phyloP scores from a whole-genome alignment of 2,329 filamentous ascomycete genomes.

The Phialocephala subalpina region DNA sequence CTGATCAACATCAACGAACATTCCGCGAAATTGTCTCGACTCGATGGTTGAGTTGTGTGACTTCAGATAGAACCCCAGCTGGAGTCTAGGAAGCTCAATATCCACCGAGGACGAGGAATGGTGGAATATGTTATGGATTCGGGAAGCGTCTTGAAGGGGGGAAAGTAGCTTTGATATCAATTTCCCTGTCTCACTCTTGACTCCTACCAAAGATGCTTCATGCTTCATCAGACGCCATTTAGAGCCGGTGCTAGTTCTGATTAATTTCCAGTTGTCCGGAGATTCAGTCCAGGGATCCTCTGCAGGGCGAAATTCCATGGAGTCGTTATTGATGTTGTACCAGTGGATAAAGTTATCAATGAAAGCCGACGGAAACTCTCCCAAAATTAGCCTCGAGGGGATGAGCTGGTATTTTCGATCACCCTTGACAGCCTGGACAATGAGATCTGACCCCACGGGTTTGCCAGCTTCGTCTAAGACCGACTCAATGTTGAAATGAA shows the following conservation, averaged over 20 bases:
- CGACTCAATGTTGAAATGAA: constrained; percentile 20
- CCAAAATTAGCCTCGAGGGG: constrained; percentile 21
- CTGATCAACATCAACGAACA: constrained; percentile 56
- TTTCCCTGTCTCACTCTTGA: constrained; percentile 24
- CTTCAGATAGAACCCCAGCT: constrained; percentile 54
- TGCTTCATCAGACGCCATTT: constrained; percentile 13
- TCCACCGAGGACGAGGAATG: constrained; percentile 23
- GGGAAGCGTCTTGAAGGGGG: constrained; percentile 45
- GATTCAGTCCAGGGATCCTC: constrained; percentile 19
- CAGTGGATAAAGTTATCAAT: constrained; percentile 27
- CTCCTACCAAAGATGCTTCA: constrained; percentile 13
- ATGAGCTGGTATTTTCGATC: constrained; percentile 20
- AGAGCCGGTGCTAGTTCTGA: background rate
- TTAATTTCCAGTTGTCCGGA: constrained; percentile 20
- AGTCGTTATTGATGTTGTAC: constrained; percentile 13
- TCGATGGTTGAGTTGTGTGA: constrained; percentile 38
- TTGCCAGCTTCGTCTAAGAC: background rate
- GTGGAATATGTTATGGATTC: constrained; percentile 47
- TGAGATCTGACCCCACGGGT: background rate
- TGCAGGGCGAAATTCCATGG: constrained; percentile 17
- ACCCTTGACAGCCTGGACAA: constrained; percentile 14
- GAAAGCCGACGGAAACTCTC: constrained; percentile 20
- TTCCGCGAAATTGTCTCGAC: constrained; percentile 58
- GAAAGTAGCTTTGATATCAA: constrained; percentile 40
- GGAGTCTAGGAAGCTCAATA: constrained; percentile 55